A percentile compares a stretch with the other conserved stretches of the same genome.
Evolutionary conservation across 441 rosid genomes (phyloP).

Genomic region (Caryocar brasiliense): DNA sequence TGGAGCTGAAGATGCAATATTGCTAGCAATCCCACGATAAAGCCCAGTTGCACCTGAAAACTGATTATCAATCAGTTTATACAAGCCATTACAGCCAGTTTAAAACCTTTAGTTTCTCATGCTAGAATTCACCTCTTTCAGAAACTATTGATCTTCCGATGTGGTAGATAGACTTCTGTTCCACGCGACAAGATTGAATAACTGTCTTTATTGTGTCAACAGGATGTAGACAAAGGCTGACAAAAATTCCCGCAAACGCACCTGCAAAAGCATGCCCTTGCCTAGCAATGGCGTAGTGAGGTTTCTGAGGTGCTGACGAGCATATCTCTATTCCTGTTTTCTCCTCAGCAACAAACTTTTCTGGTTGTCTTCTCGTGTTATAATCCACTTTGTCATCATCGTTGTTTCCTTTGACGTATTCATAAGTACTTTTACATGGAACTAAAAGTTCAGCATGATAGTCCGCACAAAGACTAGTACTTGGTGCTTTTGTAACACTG

Average conservation of each 20-base stretch:
- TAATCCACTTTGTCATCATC: constrained; percentile 15
- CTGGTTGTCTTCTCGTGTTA: constrained; percentile 16
- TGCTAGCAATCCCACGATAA: constrained; percentile 67
- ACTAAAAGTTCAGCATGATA: constrained; percentile 18
- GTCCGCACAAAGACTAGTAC: constrained; percentile 26
- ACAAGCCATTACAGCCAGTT: background rate
- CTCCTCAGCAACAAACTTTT: constrained; percentile 10
- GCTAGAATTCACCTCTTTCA: constrained; percentile 54
- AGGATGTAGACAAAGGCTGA: constrained; percentile 89
- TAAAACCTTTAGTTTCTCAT: constrained; percentile 7
- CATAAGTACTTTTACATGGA: constrained; percentile 12
- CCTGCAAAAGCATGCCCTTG: constrained; percentile 88
- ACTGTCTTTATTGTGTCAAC: constrained; percentile 81
- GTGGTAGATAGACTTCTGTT: constrained; percentile 49
- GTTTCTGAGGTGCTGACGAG: constrained; percentile 21
- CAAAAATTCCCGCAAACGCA: constrained; percentile 70
- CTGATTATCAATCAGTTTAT: constrained; percentile 7
- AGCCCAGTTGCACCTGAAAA: constrained; percentile 65
- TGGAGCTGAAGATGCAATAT: constrained; percentile 81
- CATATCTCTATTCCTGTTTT: constrained; percentile 12
- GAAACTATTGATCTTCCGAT: constrained; percentile 72
- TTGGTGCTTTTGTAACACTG: constrained; percentile 4
- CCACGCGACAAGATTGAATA: constrained; percentile 56
- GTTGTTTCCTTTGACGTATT: constrained; percentile 4
- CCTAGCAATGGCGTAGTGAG: constrained; percentile 40